Evolutionary conservation across 257 asterid species (phyloP), one percentile per base, ranked within the genome.

Genomic region (Nicotiana noctiflora): DNA sequence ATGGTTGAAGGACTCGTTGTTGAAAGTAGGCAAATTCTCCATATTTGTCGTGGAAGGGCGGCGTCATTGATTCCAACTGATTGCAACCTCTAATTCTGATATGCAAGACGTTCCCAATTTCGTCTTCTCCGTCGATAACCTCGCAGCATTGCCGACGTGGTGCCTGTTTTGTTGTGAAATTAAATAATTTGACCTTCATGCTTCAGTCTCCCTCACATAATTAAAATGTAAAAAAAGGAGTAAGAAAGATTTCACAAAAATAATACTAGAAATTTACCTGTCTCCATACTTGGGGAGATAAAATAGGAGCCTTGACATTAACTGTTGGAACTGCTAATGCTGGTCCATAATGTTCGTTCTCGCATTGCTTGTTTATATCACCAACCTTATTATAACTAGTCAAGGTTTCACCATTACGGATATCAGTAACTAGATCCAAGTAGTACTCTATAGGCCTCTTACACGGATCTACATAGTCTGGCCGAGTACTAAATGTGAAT

Each of bases 81-180:
- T 61, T 32, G 75, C 82, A 61, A 68, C 44, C 72, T 79, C 75
- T 79, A 61, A 79, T 79, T 40, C 32, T 61, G 46, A 79, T 56
- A 6, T 61, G 59, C 15, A 61, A 12, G 31, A 19, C 27, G 25
- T 11, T 37, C 40, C 40, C 40, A 34, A 27, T 25, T 2, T 4
- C 81, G 6, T 60, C 60, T 32, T 32, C 7, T 5, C 1, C 31
- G n/a, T 75, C 9, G 19, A 72, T 70, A 17, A 81, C 60, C 32
- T 81, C 80, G 13, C 83, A 81, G 6, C 83, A 81, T 55, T 81
- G 80, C 21, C 75, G 65, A 21, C 83, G 83, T 40, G 83, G 83
- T 14, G 74, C 83, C 83, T 72, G 63, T 60, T 34, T 25, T 31
- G 2, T 7, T n/a, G 2, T 5, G 37, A 32, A 4, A 32, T 32